Evolutionary conservation across 345 rosid species (phyloP), one percentile per base, ranked within the genome.

Genomic region (Atalantia buxifolia): DNA sequence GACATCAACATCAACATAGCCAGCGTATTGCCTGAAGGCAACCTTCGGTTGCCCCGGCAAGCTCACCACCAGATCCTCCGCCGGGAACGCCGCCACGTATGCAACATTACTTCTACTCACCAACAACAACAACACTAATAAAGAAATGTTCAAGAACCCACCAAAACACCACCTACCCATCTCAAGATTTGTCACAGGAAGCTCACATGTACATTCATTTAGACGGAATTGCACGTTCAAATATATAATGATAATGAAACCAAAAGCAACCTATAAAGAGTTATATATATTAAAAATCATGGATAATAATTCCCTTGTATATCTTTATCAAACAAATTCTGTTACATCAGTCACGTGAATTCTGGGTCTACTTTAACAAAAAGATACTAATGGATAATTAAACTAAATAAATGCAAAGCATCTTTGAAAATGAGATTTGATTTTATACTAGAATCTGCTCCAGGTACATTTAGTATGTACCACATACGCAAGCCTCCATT

Each of bases 1-100:
- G 33, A 81, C 86, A 82, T 95, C 96, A 9, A 95, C 90, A 76
- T 92, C 96, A 27, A 92, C 88, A 72, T 95, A 93, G 73, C 99
- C 96, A 78, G 98, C 89, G 82, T 73, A 93, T 69, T 95, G 97
- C 83, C 82, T 85, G 87, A 92, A 95, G 62, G 85, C 82, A 72
- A 93, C 98, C 56, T 79, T 61, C 0, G 97, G 96, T 81, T 95
- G 98, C 6, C 98, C 98, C 24, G 94, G 98, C 79, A 95, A 79
- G 28, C 84, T 79, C 80, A 82, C 86, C 72, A 95, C 96, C 80
- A 95, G 87, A 86, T 95, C 99, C 86, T 91, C 89, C 48, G 55
- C 81, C 57, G 93, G 98, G 78, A 80, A 88, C 7, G 90, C 97
- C n/a, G 81, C 85, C 36, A 83, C 84, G 12, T 24, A 69, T 31